phyloP scores from a whole-genome alignment of 345 rosid genomes.

The Trapa bicornis region DNA sequence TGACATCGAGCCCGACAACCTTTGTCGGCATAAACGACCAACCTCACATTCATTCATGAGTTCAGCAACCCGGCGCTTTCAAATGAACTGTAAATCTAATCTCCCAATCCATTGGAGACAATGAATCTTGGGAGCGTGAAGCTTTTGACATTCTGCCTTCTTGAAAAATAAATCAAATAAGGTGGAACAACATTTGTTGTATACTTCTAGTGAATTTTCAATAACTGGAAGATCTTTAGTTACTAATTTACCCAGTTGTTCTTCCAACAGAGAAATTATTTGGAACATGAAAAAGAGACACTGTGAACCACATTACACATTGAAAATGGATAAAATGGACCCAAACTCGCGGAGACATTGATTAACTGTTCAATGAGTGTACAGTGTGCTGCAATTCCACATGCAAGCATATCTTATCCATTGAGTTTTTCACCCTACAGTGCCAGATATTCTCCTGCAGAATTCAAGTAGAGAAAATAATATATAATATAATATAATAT shows the following conservation, averaged over 20 bases:
- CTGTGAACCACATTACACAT: not conserved
- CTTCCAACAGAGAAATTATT: conserved; percentile 53
- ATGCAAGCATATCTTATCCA: conserved; percentile 83
- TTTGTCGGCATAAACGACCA: no score
- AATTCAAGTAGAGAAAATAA: not conserved
- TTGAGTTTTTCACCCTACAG: conserved; percentile 72
- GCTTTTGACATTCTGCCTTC: no score
- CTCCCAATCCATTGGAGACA: no score
- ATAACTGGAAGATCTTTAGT: conserved; percentile 87
- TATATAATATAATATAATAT: not conserved
- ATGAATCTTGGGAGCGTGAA: no score
- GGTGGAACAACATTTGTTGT: conserved; percentile 35
- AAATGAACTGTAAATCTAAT: no score
- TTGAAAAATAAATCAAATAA: no score
- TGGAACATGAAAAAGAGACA: conserved; percentile 17
- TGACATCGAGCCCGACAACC: no score
- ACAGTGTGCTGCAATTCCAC: conserved; percentile 87
- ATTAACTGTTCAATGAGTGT: conserved; percentile 38
- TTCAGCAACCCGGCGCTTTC: no score
- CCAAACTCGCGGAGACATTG: not conserved
- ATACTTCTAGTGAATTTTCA: conserved; percentile 48
- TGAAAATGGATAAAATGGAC: not conserved
- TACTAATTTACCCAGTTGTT: conserved; percentile 50
- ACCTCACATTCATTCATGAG: no score
- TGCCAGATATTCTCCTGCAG: conserved; percentile 82